These are phyloP conservation scores for Yamadazyma olivae DNA, from an alignment of 805 yeast genomes.

Conservation along the genomic window DNA sequence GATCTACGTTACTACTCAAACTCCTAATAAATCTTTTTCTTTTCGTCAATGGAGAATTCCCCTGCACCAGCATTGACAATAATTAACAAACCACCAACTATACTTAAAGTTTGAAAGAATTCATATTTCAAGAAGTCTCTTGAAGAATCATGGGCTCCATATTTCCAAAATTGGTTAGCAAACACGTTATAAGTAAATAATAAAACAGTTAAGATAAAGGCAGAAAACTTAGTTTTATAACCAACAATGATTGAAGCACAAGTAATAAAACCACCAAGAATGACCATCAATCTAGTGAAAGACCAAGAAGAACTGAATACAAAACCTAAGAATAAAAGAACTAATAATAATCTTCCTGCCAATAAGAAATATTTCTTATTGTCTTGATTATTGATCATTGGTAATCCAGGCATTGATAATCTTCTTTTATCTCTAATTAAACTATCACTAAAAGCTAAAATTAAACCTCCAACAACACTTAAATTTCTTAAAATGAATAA, in stretches of 20 bases:
- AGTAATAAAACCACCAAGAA: constrained; percentile 64
- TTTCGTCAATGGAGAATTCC: constrained; percentile 86
- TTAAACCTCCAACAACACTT: constrained; percentile 87
- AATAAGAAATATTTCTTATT: constrained; percentile 75
- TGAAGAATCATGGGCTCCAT: constrained; percentile 64
- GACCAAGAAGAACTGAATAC: constrained; percentile 76
- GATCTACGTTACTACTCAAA: no score
- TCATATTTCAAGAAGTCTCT: constrained; percentile 91
- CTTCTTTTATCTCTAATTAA: constrained; percentile 72
- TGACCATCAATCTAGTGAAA: constrained; percentile 57
- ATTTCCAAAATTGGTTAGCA: constrained; percentile 87
- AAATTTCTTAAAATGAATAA: constrained; percentile 82
- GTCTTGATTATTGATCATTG: constrained; percentile 69
- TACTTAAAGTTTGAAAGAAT: constrained; percentile 89
- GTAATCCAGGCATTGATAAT: constrained; percentile 70
- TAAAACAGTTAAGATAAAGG: constrained; percentile 64
- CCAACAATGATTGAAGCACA: constrained; percentile 85
- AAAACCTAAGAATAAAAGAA: constrained; percentile 81
- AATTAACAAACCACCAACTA: constrained; percentile 88
- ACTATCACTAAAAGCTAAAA: constrained; percentile 83
- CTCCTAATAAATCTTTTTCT: constrained; percentile 78
- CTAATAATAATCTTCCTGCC: constrained; percentile 84
- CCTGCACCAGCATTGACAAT: constrained; percentile 98
- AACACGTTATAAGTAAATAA: constrained; percentile 73
- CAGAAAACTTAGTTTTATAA: constrained; percentile 87